Evolutionary conservation across 257 asterid species (phyloP).

Genomic region (Plantago major): DNA sequence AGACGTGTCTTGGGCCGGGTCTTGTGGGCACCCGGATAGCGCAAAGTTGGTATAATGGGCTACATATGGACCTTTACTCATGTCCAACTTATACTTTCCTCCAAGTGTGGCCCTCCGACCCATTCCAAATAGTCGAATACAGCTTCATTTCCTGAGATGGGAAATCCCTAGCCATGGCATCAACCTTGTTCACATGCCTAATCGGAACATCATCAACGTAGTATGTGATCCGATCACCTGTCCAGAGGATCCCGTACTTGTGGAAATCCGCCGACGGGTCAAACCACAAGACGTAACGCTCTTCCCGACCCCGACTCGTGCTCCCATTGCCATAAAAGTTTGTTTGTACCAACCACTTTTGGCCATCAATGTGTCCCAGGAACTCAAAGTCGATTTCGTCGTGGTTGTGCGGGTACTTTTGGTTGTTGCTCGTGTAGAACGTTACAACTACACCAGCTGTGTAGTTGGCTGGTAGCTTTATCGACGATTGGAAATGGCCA

Average conservation of each 20-base stretch:
- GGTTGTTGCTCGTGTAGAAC: slow-evolving; percentile 32
- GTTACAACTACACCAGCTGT: slow-evolving; percentile 43
- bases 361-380: slow-evolving; percentile 30
- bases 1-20: background rate
- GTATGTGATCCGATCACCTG: slow-evolving; percentile 20
- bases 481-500: slow-evolving; percentile 35
- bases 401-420: slow-evolving; percentile 25
- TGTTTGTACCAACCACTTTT: slow-evolving; percentile 32
- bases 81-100: slow-evolving; percentile 29
- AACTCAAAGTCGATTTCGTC: slow-evolving; percentile 47
- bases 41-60: slow-evolving; percentile 34
- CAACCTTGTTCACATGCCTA: slow-evolving; percentile 29
- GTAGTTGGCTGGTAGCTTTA: slow-evolving; percentile 34
- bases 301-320: slow-evolving; percentile 36
- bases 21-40: slow-evolving; percentile 26
- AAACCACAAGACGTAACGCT: slow-evolving; percentile 32
- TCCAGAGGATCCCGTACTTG: slow-evolving; percentile 35
- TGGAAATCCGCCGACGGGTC: slow-evolving; percentile 41
- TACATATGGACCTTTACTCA: slow-evolving; percentile 27
- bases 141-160: slow-evolving; percentile 41
- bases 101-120: slow-evolving; percentile 47
- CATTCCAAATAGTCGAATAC: slow-evolving; percentile 47
- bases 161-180: slow-evolving; percentile 28
- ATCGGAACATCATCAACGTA: slow-evolving; percentile 39
- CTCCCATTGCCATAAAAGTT: slow-evolving; percentile 40